Evolutionary conservation across 73 alveolate genomes (phyloP), one percentile per base, ranked within the genome.

Genomic region (Paraurostyla sp.): DNA sequence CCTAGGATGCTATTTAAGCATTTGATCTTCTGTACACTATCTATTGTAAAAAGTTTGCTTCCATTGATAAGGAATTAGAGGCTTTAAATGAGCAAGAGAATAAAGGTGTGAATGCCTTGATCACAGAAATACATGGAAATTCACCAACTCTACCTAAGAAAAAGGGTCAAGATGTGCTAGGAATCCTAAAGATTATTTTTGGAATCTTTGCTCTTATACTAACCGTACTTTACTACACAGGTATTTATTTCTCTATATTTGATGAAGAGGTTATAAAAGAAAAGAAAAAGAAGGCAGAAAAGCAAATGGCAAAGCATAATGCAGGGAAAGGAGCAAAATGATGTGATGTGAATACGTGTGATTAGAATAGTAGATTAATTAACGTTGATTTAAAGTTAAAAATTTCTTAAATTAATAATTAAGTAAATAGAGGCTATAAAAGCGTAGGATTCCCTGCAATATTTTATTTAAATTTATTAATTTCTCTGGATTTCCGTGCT

Each of bases 361-460:
- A n/a, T n/a, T n/a, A n/a, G n/a, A n/a, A n/a, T n/a, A 54, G 69
- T 54, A 13, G 4, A 54, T 18, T 54, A 54, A 54, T 54, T 13
- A 9, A 54, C 16, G 16, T n/a, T n/a, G n/a, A n/a, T n/a, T 52
- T n/a, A 11, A 30, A 59, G 82, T 36, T 1, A 23, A 40, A 65
- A 65, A 11, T 2, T 65, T 40, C 58, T 32, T 9, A 4, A 11
- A 35, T 38, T 65, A 6, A 38, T 18, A 16, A 38, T 38, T 35
- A 22, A 22, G 58, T n/a, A n/a, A 60, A 38, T 65, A 22, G 82
- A 22, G 82, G 60, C 46, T 65, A 65, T 65, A 38, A 22, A 65
- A 65, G 82, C 82, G 25, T 65, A 65, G 82, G 82, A 65, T 65
- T 65, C 82, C 82, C 82, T 65, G 82, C 40, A 65, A 65, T 65